A percentile compares a stretch with the other conserved stretches of the same genome.
Conservation (phyloP, 768 basidiomycete species). For the Russula brevipes region DNA sequence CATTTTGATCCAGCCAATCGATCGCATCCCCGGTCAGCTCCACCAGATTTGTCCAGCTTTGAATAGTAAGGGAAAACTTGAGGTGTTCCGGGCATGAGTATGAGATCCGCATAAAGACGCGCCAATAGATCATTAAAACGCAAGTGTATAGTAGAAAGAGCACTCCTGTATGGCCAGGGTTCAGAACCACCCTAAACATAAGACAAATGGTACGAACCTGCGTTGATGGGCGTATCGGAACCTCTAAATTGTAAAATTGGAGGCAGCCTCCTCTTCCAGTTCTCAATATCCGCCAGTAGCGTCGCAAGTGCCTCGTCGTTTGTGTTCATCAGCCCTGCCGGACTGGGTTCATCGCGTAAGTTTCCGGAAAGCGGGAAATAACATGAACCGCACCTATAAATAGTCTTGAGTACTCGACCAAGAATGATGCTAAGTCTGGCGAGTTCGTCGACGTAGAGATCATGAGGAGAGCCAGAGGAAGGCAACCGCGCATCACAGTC, state of each 20-base stretch:
- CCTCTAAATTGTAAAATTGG: slow-evolving; percentile 75
- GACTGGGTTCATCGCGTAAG: slow-evolving; percentile 40
- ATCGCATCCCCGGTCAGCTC: slow-evolving; percentile 72
- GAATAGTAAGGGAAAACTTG: slow-evolving; percentile 77
- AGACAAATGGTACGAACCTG: slow-evolving; percentile 46
- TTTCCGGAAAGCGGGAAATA: background rate
- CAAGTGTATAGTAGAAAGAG: slow-evolving; percentile 85
- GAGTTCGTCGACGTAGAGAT: slow-evolving; percentile 85
- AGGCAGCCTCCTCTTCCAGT: slow-evolving; percentile 77
- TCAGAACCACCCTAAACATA: background rate
- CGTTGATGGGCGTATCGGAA: slow-evolving; percentile 53
- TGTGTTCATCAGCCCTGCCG: slow-evolving; percentile 80
- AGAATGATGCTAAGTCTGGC: slow-evolving; percentile 88
- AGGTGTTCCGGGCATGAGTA: slow-evolving; percentile 88
- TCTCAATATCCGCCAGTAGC: slow-evolving; percentile 60
- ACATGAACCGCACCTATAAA: slow-evolving; percentile 61
- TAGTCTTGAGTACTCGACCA: slow-evolving; percentile 86
- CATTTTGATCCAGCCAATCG: slow-evolving; percentile 84
- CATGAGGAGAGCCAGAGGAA: slow-evolving; percentile 74
- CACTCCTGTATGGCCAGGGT: slow-evolving; percentile 48
- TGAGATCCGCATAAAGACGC: slow-evolving; percentile 96
- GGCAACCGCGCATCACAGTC: slow-evolving; percentile 96
- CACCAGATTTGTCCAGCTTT: slow-evolving; percentile 73
- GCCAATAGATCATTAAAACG: slow-evolving; percentile 95
- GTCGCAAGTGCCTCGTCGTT: slow-evolving; percentile 72